Evolutionary conservation across 2,329 filamentous ascomycete species (phyloP), one percentile per base, ranked within the genome.

Genomic region (Phialophora tarda): DNA sequence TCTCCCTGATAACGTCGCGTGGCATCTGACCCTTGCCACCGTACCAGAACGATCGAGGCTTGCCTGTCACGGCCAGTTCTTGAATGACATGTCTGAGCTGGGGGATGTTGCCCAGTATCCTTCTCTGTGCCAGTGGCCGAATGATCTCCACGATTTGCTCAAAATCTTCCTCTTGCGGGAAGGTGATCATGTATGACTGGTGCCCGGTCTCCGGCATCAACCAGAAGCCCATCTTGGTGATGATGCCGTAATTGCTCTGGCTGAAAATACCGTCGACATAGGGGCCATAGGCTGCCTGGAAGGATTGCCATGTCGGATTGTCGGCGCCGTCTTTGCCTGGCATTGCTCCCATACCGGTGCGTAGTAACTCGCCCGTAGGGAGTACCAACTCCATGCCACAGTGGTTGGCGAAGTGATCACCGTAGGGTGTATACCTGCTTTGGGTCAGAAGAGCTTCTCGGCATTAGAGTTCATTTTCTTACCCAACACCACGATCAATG

Each of bases 341-440:
- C 64, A 73, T 73, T 17, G 72, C 73, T 4, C 80, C 80, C 79
- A 81, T 80, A 3, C 79, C 79, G 1, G 78, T 81, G 17, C 79
- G 73, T 1, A 80, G 66, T 2, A 81, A 63, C 30, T 76, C 72
- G 0, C 78, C 78, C 5, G 74, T 75, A 0, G 80, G 79, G 0
- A 82, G 72, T 0, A 82, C 79, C 8, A 82, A 74, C 65, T 82
- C 80, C 71, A 82, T 73, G 1, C 80, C 80, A 21, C 77, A 81
- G 54, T 82, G 79, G 66, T 78, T 78, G 68, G 80, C 78, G 70
- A 79, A 81, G 59, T 84, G 82, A 44, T 82, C 78, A 71, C 77
- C 78, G 75, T 75, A 81, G 76, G 68, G 67, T 1, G 67, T 69
- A 28, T 69, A 69, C 50, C 67, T 69, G 55, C 34, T 6, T 28